Percentiles rank a stretch among this genome's conserved stretches.
These are phyloP conservation scores for Apiotrichum brassicae DNA, from an alignment of 1,284 basidiomycete genomes.

Conservation along the genomic window DNA sequence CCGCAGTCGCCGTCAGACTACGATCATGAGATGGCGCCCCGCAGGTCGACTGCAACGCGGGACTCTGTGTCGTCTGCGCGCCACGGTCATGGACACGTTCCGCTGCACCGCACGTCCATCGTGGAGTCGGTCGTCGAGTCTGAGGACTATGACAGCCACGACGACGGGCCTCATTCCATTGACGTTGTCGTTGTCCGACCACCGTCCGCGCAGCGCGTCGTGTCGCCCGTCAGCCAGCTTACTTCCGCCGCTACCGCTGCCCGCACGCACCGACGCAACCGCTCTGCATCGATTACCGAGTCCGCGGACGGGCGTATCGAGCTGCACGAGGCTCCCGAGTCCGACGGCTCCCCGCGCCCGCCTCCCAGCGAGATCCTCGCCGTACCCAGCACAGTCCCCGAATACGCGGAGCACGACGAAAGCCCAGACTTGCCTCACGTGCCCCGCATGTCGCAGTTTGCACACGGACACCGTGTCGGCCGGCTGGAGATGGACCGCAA, in stretches of 20 bases:
- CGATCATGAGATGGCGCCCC: neutral
- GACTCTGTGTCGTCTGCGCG: too few species aligned
- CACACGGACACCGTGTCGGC: too few species aligned
- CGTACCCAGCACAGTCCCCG: too few species aligned
- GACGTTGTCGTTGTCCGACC: neutral
- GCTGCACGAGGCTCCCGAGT: neutral
- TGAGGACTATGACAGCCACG: neutral
- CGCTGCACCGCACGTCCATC: too few species aligned
- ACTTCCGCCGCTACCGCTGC: slow-evolving; percentile 5
- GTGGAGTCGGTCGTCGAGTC: too few species aligned
- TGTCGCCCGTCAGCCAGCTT: slow-evolving; percentile 10
- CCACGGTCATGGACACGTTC: too few species aligned
- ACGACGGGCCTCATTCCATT: neutral
- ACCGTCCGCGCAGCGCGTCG: neutral
- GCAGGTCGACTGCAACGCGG: too few species aligned
- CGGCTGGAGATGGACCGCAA: too few species aligned
- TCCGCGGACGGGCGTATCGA: neutral
- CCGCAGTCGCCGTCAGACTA: too few species aligned
- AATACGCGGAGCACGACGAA: too few species aligned
- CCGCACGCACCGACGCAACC: slow-evolving; percentile 4
- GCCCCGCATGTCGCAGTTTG: too few species aligned
- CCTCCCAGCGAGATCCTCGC: neutral
- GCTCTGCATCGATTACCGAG: neutral
- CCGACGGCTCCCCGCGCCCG: neutral
- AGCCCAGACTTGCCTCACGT: too few species aligned